Evolutionary conservation across 305 asterid species (phyloP), one percentile per base, ranked within the genome.

Genomic region (Petunia hybrid): DNA sequence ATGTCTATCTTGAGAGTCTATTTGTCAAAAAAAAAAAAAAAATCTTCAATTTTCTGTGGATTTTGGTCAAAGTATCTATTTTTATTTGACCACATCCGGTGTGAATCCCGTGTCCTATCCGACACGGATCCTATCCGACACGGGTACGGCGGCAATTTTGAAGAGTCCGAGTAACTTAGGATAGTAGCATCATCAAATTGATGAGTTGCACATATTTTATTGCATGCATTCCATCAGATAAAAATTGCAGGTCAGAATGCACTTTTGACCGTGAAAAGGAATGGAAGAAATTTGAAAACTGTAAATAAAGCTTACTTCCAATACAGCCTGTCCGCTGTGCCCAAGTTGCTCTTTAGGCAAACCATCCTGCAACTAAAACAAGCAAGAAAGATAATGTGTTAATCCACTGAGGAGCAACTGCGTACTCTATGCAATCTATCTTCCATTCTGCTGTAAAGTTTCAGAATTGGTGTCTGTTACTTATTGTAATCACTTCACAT

Each of bases 271-370:
- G 45, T 71, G 35, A 56, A 71, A 48, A 48, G 4, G 43, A 35
- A 36, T 38, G 63, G 63, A 73, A 51, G 46, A 73, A 51, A 51
- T 73, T 4, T 13, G 63, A 51, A 36, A 73, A 51, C 36, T 51
- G 40, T 73, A 73, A 73, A 35, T 35, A 51, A 51, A 73, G 46
- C 36, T 63, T 76, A 93, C 99, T 94, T 92, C 97, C 77, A 83
- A 65, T 59, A 84, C 83, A 55, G 91, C 67, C 75, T 82, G 82
- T 83, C 88, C 85, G 77, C 90, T 89, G 59, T 80, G 83, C 82
- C 90, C 87, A 35, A 82, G 87, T 82, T 88, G 90, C 83, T 93
- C 96, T 82, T 85, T 89, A 66, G 78, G 79, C 81, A 85, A 77
- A 80, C 82, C 87, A 45, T 91, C 97, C 93, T 95, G 94, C 87